Percentiles rank a stretch among this genome's conserved stretches.
Evolutionary conservation across 495 filamentous ascomycete genomes (phyloP).

Genomic region (Annulohypoxylon moriforme): DNA sequence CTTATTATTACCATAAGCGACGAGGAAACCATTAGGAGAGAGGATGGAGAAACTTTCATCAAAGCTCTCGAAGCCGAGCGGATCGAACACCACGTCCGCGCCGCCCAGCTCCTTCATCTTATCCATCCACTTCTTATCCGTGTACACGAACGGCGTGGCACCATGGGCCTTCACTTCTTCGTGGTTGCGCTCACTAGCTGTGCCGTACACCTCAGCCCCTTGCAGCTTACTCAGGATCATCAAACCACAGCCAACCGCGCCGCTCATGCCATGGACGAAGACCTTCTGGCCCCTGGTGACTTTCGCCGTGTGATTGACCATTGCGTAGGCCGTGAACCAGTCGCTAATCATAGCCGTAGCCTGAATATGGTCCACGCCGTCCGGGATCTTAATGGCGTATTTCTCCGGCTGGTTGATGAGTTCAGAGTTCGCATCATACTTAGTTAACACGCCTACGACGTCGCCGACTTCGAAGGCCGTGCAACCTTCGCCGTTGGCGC

Average conservation of each 20-base stretch:
- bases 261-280: constrained; percentile 59
- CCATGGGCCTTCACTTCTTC: constrained; percentile 41
- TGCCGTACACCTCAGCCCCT: constrained; percentile 58
- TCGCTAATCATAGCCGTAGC: constrained; percentile 50
- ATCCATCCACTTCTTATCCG: constrained; percentile 57
- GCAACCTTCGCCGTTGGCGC: constrained; percentile 44
- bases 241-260: constrained; percentile 54
- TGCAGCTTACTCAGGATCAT: constrained; percentile 49
- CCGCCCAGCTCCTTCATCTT: constrained; percentile 55
- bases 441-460: constrained; percentile 51
- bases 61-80: constrained; percentile 59
- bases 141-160: constrained; percentile 55
- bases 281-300: constrained; percentile 53
- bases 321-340: constrained; percentile 57
- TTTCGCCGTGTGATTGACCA: constrained; percentile 52
- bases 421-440: constrained; percentile 56
- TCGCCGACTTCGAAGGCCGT: constrained; percentile 48
- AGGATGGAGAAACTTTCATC: constrained; percentile 58
- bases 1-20: constrained; percentile 49
- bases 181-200: constrained; percentile 55
- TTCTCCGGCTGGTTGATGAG: constrained; percentile 55
- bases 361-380: constrained; percentile 49
- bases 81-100: constrained; percentile 56
- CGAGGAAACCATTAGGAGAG: constrained; percentile 27
- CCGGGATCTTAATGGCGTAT: constrained; percentile 52